Base-by-base conservation (phyloP, 169 alveolate species). In the Hepatocystis sp. region DNA sequence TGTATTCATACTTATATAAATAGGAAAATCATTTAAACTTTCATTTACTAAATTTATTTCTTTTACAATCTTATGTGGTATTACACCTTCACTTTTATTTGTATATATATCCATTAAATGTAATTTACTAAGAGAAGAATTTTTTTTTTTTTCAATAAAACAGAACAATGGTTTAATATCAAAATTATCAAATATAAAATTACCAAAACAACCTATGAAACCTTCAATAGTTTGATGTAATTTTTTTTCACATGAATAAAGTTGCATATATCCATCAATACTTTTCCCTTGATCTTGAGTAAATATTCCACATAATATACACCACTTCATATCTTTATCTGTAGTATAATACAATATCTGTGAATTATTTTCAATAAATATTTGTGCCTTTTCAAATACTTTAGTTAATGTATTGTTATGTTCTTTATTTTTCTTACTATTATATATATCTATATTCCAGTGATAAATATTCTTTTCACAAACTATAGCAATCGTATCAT, bases 161-260 rank as follows among this genome's bases (percentile, higher is more conserved):
- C 96, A 92, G 81, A 98, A 95, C 19, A 94, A 85, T 11, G 94
- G 91, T 27, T 92, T 85, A 5, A 90, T 55, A 28, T 84, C 84
- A 51, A 67, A 91, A 55, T 92, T 97, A 34, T 92, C 86, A 64
- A 95, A 88, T 17, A 95, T 93, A 23, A 96, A 90, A 58, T 95
- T 94, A 32, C 98, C 97, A 91, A 98, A 97, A 66, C 97, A 92
- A 17, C 99, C 98, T 17, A 98, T 95, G 86, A 95, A 97, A 3
- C 99, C 99, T 86, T 97, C 99, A 32, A 98, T 91, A 30, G 95
- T 92, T 92, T 98, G 98, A 86, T 97, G 97, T 84, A 95, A 98
- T 0, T 95, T 88, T 81, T 94, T 95, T 76, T 96, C 99, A 25
- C 95, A 96, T 58, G 96, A 93, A 91, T 92, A 97, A 56, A 98